A percentile compares a stretch with the other conserved stretches of the same genome.
These are phyloP conservation scores for Chloropicon primus DNA, from an alignment of 139 green algal genomes.

Conservation along the genomic window DNA sequence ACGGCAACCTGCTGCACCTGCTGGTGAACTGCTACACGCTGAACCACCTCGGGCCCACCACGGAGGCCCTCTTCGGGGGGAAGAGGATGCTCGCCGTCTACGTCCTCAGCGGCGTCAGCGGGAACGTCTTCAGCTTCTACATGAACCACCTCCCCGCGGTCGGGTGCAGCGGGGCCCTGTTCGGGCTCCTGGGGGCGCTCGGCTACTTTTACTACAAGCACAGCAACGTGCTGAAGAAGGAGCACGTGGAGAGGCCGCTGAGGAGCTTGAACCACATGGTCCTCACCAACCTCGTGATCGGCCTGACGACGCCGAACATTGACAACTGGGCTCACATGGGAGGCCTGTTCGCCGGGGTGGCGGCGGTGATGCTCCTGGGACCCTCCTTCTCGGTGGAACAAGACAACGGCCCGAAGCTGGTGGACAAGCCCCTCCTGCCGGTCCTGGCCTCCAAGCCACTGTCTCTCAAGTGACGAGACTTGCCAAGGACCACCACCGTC, in stretches of 20 bases:
- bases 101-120: conserved; percentile 16
- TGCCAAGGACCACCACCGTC: too few species aligned
- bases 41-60: conserved; percentile 32
- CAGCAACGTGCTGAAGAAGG: conserved; percentile 13
- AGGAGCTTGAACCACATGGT: conserved; percentile 24
- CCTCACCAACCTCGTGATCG: conserved; percentile 33
- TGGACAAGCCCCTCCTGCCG: background rate
- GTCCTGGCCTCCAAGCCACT: background rate
- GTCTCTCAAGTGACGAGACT: background rate
- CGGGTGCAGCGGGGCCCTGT: conserved; percentile 23
- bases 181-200: conserved; percentile 40
- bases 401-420: background rate
- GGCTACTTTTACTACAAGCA: conserved; percentile 36
- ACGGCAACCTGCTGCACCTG: conserved; percentile 54
- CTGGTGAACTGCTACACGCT: conserved; percentile 38
- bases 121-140: conserved; percentile 20
- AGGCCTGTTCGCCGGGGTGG: conserved; percentile 34
- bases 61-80: conserved; percentile 30
- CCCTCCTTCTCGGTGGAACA: conserved; percentile 7
- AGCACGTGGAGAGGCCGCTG: conserved; percentile 23
- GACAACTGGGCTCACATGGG: conserved; percentile 42
- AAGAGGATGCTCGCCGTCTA: conserved; percentile 29
- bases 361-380: conserved; percentile 27
- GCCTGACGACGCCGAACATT: conserved; percentile 5
- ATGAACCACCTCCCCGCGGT: conserved; percentile 5